These are phyloP conservation scores for Choiromyces venosus DNA, from an alignment of 495 filamentous ascomycete genomes.

Conservation along the genomic window DNA sequence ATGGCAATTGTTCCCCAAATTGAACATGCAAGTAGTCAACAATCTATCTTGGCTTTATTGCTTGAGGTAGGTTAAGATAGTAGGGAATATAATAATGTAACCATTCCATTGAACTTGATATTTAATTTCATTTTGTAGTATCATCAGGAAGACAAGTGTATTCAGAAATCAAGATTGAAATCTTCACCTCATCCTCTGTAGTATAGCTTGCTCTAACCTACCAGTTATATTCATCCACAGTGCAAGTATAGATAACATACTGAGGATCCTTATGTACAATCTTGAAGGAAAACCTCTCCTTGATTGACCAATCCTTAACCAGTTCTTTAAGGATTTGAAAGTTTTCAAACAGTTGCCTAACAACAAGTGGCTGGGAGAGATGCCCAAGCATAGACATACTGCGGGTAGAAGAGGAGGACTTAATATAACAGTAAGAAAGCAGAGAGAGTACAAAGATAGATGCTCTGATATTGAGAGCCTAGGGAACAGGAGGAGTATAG, in stretches of 20 bases:
- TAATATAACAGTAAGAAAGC: no score
- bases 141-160: background rate
- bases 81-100: background rate
- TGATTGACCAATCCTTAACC: constrained; percentile 5
- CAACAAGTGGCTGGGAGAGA: no score
- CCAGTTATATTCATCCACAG: background rate
- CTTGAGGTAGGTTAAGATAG: constrained; percentile 6
- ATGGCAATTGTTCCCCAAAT: no score
- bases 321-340: constrained; percentile 1
- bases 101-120: constrained; percentile 6
- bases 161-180: no score
- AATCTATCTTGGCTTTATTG: constrained; percentile 6
- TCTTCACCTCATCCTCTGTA: background rate
- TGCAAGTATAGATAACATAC: constrained; percentile 1
- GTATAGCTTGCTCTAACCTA: constrained; percentile 6
- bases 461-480: no score
- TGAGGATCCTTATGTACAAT: background rate
- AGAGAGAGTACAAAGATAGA: no score
- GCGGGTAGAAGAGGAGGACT: no score
- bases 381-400: no score
- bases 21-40: constrained; percentile 5
- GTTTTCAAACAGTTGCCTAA: no score
- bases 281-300: background rate
- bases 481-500: no score
- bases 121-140: background rate